Conservation (phyloP, 2,329 filamentous ascomycete genomes). For the Penicillium paneum region DNA sequence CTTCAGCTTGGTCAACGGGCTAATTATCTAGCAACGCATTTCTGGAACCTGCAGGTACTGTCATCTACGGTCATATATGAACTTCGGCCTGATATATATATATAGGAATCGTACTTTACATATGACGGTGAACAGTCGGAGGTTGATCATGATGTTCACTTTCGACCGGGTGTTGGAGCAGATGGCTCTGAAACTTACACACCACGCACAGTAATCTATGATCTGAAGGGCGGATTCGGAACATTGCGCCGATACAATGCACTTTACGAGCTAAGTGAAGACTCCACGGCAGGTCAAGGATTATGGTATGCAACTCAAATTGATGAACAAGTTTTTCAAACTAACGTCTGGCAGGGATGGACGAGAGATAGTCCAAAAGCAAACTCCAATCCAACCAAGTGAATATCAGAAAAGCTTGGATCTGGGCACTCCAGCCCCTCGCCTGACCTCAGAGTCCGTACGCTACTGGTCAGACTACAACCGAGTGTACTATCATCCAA, state of each 20-base stretch:
- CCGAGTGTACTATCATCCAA: constrained; percentile 85
- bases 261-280: constrained; percentile 65
- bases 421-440: constrained; percentile 60
- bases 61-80: neutral
- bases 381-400: constrained; percentile 64
- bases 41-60: constrained; percentile 87
- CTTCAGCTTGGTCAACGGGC: constrained; percentile 88
- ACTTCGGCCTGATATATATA: constrained; percentile 9
- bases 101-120: constrained; percentile 93
- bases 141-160: constrained; percentile 83
- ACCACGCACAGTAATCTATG: constrained; percentile 87
- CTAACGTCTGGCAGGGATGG: constrained; percentile 55
- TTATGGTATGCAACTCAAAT: constrained; percentile 42
- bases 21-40: constrained; percentile 92
- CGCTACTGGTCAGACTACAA: constrained; percentile 97
- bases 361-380: constrained; percentile 64
- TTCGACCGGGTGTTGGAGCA: constrained; percentile 74
- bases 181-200: constrained; percentile 90
- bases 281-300: constrained; percentile 35
- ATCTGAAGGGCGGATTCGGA: constrained; percentile 90
- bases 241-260: constrained; percentile 83
- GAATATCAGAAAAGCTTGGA: constrained; percentile 80
- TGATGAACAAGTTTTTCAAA: neutral
- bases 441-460: constrained; percentile 67
- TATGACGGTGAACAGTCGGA: constrained; percentile 68